Conservation (phyloP, 2,329 filamentous ascomycete species). For the Diaporthe eres region DNA sequence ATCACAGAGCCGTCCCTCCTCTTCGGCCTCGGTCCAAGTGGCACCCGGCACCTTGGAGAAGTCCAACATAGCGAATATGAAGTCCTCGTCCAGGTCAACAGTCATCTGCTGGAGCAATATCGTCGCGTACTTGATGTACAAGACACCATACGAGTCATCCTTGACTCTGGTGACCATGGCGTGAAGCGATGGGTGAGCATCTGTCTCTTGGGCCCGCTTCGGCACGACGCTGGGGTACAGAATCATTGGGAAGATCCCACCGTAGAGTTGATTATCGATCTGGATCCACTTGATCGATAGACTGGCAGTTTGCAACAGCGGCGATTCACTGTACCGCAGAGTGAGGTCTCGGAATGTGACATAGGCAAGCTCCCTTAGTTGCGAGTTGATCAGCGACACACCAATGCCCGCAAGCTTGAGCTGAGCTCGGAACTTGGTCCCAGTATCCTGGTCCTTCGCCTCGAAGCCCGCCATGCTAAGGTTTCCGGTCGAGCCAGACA, state of each 20-base stretch:
- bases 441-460: constrained; percentile 91
- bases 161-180: constrained; percentile 94
- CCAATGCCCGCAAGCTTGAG: constrained; percentile 91
- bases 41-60: constrained; percentile 94
- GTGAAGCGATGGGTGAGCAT: constrained; percentile 94
- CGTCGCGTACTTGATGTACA: constrained; percentile 99
- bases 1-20: constrained; percentile 89
- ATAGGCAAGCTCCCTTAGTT: constrained; percentile 93
- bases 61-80: constrained; percentile 95
- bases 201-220: constrained; percentile 96
- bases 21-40: constrained; percentile 82
- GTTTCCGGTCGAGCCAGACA: constrained; percentile 63
- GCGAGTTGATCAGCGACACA: constrained; percentile 92
- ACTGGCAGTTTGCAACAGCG: constrained; percentile 91
- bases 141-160: constrained; percentile 96
- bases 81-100: constrained; percentile 96
- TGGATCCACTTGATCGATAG: constrained; percentile 98
- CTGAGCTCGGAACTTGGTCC: constrained; percentile 90
- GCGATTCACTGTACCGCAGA: constrained; percentile 93
- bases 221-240: constrained; percentile 98
- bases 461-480: constrained; percentile 81
- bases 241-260: constrained; percentile 97
- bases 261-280: constrained; percentile 98
- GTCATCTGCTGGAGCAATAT: constrained; percentile 97
- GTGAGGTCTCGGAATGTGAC: constrained; percentile 93